Evolutionary conservation across 495 filamentous ascomycete genomes (phyloP).

Genomic region (Emericellopsis terricola): DNA sequence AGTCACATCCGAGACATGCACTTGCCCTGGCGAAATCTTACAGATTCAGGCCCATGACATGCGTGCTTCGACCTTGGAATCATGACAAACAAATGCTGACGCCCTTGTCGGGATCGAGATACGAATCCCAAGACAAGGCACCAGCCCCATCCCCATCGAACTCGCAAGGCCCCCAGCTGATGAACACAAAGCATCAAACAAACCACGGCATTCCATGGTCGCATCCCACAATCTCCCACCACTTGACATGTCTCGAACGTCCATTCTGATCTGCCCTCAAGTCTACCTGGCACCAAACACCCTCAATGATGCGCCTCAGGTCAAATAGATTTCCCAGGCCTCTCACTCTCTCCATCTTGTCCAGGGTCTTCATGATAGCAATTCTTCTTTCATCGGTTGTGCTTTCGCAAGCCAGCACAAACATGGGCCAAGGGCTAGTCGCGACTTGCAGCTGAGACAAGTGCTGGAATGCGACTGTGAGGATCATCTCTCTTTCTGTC

Average conservation of each 20-base stretch:
- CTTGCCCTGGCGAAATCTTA: no score
- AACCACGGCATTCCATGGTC: slow-evolving; percentile 15
- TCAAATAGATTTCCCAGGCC: slow-evolving; percentile 18
- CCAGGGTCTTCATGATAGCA: slow-evolving; percentile 11
- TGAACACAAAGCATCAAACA: no score
- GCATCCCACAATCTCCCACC: slow-evolving; percentile 16
- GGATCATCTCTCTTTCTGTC: slow-evolving; percentile 9
- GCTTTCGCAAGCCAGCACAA: slow-evolving; percentile 17
- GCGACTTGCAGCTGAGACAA: slow-evolving; percentile 11
- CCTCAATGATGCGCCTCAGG: slow-evolving; percentile 16
- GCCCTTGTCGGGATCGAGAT: no score
- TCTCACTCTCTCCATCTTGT: slow-evolving; percentile 14
- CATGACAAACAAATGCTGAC: no score
- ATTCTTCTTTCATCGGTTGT: slow-evolving; percentile 16
- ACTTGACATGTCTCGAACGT: slow-evolving; percentile 9
- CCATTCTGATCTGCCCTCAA: slow-evolving; percentile 15
- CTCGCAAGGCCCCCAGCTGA: no score
- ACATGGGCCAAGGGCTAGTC: slow-evolving; percentile 18
- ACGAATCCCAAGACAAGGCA: no score
- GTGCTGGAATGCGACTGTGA: slow-evolving; percentile 10
- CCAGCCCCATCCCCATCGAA: no score
- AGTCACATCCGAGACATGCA: no score
- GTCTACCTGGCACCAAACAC: slow-evolving; percentile 18
- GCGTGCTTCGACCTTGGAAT: no score
- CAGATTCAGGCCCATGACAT: no score